Evolutionary conservation across 306 rosid genomes (phyloP), one percentile per base, ranked within the genome.

Genomic region (Lathyrus aphaca): DNA sequence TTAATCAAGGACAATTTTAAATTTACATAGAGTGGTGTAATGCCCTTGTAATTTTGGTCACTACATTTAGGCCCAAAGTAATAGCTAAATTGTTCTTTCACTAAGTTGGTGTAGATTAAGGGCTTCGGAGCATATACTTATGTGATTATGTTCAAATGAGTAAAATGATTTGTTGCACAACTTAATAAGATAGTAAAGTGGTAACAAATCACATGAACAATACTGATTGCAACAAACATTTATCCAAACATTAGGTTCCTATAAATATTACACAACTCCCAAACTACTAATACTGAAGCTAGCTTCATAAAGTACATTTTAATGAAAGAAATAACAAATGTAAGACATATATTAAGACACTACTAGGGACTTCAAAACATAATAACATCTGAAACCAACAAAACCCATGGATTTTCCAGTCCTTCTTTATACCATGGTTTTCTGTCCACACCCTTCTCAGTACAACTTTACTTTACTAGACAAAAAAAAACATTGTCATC

Each of bases 191-290:
- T 51, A 19, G 8, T 51, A 51, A 35, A 35, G 39, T 35, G 29
- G 21, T 18, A 49, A 38, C 63, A 54, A 35, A 80, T 63, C 80
- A 68, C 72, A 3, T 25, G 11, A 68, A 27, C 67, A 64, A 49
- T 35, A 35, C 66, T 55, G 64, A 75, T 74, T 38, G 61, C 16
- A 72, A 76, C 72, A 74, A 46, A 42, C 66, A 78, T 77, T 75
- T 72, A 49, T 74, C 80, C 71, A 78, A 72, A 75, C 84, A 77
- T 79, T 56, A 63, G 66, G 70, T 65, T 79, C 66, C 77, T 51
- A 53, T 64, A 56, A 81, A 64, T 80, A 82, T 77, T 75, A 77
- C 79, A 74, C 44, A 84, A 84, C 77, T 84, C 79, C 85, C 83
- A 74, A 78, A 68, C 76, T 80, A 68, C 69, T 74, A 77, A 74